phyloP scores from a whole-genome alignment of 2,329 filamentous ascomycete genomes.

The Xylaria sp. region DNA sequence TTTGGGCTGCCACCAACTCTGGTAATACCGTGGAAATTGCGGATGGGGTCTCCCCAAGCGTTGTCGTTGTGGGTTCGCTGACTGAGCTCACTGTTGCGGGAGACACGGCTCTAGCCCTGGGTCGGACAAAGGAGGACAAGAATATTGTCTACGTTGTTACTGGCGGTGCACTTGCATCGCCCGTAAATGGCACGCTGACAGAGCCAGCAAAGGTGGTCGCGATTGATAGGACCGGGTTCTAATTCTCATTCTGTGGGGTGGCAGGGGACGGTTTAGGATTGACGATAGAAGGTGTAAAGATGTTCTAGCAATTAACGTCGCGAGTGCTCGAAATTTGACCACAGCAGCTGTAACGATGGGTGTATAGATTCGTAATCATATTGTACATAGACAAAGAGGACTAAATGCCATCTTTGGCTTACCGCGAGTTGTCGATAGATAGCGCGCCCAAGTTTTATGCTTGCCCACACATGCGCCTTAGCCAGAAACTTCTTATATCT shows the following conservation, averaged over 20 bases:
- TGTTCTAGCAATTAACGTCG: not conserved
- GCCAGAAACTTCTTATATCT: not conserved
- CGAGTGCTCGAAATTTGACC: too few species aligned
- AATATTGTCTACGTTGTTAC: constrained; percentile 34
- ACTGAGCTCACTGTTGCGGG: constrained; percentile 29
- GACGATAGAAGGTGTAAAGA: not conserved
- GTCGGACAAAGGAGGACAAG: constrained; percentile 24
- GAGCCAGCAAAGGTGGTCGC: constrained; percentile 36
- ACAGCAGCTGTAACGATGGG: too few species aligned
- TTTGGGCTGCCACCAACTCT: constrained; percentile 16
- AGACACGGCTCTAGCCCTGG: constrained; percentile 29
- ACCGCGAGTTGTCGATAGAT: too few species aligned
- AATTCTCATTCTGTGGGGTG: not conserved
- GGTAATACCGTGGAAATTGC: constrained; percentile 12
- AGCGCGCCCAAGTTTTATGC: not conserved
- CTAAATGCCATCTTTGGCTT: not conserved
- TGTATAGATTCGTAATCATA: too few species aligned
- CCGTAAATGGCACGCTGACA: constrained; percentile 33
- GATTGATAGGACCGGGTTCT: constrained; percentile 27
- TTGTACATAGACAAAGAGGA: not conserved
- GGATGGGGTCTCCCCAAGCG: not conserved
- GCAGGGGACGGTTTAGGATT: not conserved
- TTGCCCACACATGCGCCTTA: not conserved
- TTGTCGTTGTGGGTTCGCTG: constrained; percentile 14
- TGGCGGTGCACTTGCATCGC: constrained; percentile 21